Evolutionary conservation across 345 rosid species (phyloP), one percentile per base, ranked within the genome.

Genomic region (Brassica napus): DNA sequence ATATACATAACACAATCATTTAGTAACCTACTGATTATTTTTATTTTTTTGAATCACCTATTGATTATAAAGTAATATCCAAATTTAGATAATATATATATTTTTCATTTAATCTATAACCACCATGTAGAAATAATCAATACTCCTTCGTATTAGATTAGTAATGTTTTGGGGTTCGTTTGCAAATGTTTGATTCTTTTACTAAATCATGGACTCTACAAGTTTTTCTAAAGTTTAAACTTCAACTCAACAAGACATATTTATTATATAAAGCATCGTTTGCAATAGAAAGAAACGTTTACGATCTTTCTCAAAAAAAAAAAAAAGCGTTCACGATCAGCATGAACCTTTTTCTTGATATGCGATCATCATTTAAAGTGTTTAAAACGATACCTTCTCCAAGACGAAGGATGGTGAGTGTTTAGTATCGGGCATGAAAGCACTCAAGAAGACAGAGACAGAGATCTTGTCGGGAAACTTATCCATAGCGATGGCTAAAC

Each of bases 401-500:
- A 74, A 64, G 68, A 78, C 74, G 12, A 69, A 82, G 3, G 85
- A 74, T 26, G 85, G 82, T 28, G 82, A 68, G 66, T 82, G 63
- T 58, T 55, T 34, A 1, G 80, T 78, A 15, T 82, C 85, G 1
- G 85, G 85, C 85, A 83, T 79, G 68, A 75, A 75, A 67, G 83
- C 83, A 32, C 59, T 35, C 47, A 83, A 5, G 64, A 75, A 83
- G 12, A 83, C 64, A 32, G 83, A 58, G 4, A 79, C 73, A 12
- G 69, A 71, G 14, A 83, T 83, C 28, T 83, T 79, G 14, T 79
- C 3, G 0, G 81, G 75, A 70, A 84, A 88, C 65, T 16, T 76
- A 2, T 87, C 88, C 69, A 80, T 78, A 0, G 90, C 89, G 2
- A 84, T 79, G 7, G 90, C 88, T 83, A 87, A 52, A 62, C 26